Percentiles rank a stretch among this genome's conserved stretches.
These are phyloP conservation scores for Aureobasidium sp. DNA, from an alignment of 2,329 filamentous ascomycete species.

Conservation along the genomic window DNA sequence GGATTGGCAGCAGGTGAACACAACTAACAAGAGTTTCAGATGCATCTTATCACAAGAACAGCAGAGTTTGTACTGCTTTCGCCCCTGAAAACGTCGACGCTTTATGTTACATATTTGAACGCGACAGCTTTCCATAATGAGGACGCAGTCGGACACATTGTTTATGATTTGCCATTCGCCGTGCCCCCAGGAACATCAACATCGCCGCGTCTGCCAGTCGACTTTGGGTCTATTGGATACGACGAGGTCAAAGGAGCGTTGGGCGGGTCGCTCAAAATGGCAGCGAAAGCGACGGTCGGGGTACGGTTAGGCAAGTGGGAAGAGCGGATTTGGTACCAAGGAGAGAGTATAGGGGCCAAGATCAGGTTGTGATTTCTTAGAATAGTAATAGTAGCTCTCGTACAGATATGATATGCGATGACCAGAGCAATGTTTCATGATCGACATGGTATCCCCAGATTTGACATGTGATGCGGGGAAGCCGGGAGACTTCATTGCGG, in stretches of 20 bases:
- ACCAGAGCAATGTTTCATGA: background rate
- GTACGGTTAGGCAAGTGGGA: conserved; percentile 67
- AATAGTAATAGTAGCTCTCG: background rate
- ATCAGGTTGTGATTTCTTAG: conserved; percentile 30
- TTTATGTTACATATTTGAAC: conserved; percentile 72
- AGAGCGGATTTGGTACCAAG: conserved; percentile 53
- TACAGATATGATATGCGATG: background rate
- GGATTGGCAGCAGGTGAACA: background rate
- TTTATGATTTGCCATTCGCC: conserved; percentile 64
- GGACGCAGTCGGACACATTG: conserved; percentile 66
- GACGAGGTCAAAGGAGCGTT: conserved; percentile 71
- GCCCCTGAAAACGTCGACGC: conserved; percentile 61
- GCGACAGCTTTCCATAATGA: conserved; percentile 76
- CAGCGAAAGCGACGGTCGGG: conserved; percentile 67
- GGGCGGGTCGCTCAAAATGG: conserved; percentile 69
- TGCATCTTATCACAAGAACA: conserved; percentile 80
- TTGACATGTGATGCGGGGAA: conserved; percentile 4
- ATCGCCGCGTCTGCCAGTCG: conserved; percentile 71
- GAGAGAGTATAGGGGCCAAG: conserved; percentile 38
- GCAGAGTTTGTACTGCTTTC: conserved; percentile 78
- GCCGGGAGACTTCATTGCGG: background rate
- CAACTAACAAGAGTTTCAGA: conserved; percentile 19
- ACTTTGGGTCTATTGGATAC: conserved; percentile 67
- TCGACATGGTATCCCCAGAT: conserved; percentile 3
- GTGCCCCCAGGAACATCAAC: conserved; percentile 58